Evolutionary conservation across 108 stramenopile genomes (phyloP).

Genomic region (Tribonema minus): DNA sequence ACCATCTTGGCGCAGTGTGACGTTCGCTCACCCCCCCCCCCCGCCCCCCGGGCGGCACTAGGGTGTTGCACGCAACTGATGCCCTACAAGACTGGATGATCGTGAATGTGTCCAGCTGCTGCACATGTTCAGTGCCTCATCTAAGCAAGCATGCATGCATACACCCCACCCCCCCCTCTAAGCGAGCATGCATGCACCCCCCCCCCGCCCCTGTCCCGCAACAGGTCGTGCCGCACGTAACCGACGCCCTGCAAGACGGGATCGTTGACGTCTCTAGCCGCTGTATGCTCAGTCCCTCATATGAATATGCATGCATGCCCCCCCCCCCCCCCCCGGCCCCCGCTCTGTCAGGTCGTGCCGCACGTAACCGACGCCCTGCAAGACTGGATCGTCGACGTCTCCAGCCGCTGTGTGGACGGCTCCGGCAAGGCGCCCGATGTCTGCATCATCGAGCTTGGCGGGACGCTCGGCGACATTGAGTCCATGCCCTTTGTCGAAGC

Average conservation of each 20-base stretch:
- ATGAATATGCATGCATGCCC: too few species aligned
- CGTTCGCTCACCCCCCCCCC: too few species aligned
- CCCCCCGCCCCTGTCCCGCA: too few species aligned
- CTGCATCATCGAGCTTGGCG: slow-evolving; percentile 96
- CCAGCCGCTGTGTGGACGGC: slow-evolving; percentile 65
- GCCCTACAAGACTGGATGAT: slow-evolving; percentile 70
- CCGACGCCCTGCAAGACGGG: slow-evolving; percentile 66
- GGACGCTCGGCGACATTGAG: slow-evolving; percentile 94
- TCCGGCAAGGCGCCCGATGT: slow-evolving; percentile 69
- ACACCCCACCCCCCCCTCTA: too few species aligned
- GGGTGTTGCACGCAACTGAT: slow-evolving; percentile 71
- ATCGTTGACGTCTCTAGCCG: slow-evolving; percentile 66
- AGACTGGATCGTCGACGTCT: slow-evolving; percentile 75
- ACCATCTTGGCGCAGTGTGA: too few species aligned
- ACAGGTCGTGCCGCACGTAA: slow-evolving; percentile 81
- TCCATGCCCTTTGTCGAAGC: slow-evolving; percentile 83
- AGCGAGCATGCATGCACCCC: too few species aligned
- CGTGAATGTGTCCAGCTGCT: slow-evolving; percentile 62
- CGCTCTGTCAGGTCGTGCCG: slow-evolving; percentile 71
- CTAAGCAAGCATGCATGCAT: too few species aligned
- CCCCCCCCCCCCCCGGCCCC: too few species aligned
- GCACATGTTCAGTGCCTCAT: too few species aligned
- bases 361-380: slow-evolving; percentile 77
- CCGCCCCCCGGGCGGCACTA: slow-evolving; percentile 58
- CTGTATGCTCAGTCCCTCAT: too few species aligned